Evolutionary conservation across 1,284 basidiomycete genomes (phyloP).

Genomic region (Ustilago trichophora): DNA sequence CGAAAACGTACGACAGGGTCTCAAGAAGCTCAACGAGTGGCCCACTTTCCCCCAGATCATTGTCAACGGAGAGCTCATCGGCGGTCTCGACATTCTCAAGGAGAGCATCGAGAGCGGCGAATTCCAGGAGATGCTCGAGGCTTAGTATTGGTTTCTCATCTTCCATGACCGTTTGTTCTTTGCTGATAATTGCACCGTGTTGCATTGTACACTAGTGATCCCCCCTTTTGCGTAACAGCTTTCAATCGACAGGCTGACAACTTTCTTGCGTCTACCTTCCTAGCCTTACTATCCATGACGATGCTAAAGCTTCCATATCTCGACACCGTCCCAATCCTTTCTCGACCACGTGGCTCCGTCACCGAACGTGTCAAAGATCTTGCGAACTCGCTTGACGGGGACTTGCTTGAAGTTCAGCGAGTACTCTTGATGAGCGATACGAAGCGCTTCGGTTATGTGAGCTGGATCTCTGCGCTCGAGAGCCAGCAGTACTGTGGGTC

Average conservation of each 20-base stretch:
- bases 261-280: no score
- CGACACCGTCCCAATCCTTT: slow-evolving; percentile 78
- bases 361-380: slow-evolving; percentile 73
- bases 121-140: slow-evolving; percentile 73
- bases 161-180: background rate
- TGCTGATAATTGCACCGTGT: background rate
- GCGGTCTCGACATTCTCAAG: slow-evolving; percentile 71
- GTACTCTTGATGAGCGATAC: slow-evolving; percentile 67
- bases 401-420: slow-evolving; percentile 74
- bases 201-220: slow-evolving; percentile 35
- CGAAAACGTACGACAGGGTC: slow-evolving; percentile 77
- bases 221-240: slow-evolving; percentile 1
- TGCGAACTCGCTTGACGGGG: slow-evolving; percentile 73
- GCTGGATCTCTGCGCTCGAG: slow-evolving; percentile 37
- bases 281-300: no score
- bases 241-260: background rate
- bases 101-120: slow-evolving; percentile 71
- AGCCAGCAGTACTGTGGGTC: slow-evolving; percentile 70
- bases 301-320: slow-evolving; percentile 73
- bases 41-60: slow-evolving; percentile 78
- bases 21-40: slow-evolving; percentile 84
- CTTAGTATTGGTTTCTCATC: slow-evolving; percentile 2
- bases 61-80: slow-evolving; percentile 78
- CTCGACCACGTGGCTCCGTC: slow-evolving; percentile 71
- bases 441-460: slow-evolving; percentile 26